Percentiles rank a stretch among this genome's conserved stretches.
These are phyloP conservation scores for Quercus agrifolia DNA, from an alignment of 306 rosid genomes.

Conservation along the genomic window DNA sequence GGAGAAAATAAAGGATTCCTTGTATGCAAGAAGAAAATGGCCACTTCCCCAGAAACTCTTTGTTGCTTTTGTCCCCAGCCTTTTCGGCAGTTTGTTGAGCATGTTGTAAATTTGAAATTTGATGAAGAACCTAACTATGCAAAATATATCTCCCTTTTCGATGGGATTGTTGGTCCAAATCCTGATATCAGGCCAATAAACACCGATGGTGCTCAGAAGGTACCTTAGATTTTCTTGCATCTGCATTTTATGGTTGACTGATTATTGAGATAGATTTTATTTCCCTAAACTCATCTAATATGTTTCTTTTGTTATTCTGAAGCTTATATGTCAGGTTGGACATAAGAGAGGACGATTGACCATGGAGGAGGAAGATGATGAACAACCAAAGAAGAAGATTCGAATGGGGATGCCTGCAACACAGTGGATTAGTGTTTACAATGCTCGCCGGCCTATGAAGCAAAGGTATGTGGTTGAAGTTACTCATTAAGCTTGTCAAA, in stretches of 20 bases:
- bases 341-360: conserved; percentile 74
- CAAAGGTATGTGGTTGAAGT: conserved; percentile 56
- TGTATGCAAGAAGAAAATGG: conserved; percentile 91
- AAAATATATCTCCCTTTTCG: conserved; percentile 76
- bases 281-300: conserved; percentile 11
- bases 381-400: conserved; percentile 80
- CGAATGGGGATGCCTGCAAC: conserved; percentile 80
- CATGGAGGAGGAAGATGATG: conserved; percentile 65
- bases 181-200: conserved; percentile 79
- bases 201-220: conserved; percentile 95
- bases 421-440: conserved; percentile 87
- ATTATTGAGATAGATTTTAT: too few species aligned
- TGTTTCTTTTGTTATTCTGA: conserved; percentile 18
- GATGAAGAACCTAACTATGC: conserved; percentile 91
- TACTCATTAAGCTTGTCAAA: not conserved
- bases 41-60: conserved; percentile 67
- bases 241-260: too few species aligned
- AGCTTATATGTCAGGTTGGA: conserved; percentile 64
- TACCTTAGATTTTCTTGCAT: conserved; percentile 26
- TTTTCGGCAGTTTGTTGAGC: conserved; percentile 69
- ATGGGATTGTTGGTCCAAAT: conserved; percentile 79
- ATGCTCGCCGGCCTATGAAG: conserved; percentile 84
- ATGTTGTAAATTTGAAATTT: conserved; percentile 72
- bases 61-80: conserved; percentile 78
- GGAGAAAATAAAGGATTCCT: conserved; percentile 90